Evolutionary conservation across 306 rosid genomes (phyloP).

Genomic region (cucumber (Cucumis sativus)): DNA sequence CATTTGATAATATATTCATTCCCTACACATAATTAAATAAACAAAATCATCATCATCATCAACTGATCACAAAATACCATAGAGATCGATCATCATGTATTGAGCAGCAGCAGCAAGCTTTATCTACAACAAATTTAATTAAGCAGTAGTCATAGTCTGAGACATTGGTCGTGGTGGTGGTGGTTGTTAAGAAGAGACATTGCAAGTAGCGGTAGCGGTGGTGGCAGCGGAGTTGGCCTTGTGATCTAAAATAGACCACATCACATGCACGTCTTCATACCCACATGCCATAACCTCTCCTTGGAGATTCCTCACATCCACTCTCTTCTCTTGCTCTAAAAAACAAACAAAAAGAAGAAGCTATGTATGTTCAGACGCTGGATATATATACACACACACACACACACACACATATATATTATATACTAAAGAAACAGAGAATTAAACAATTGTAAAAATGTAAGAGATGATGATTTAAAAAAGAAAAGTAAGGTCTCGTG

Average conservation of each 20-base stretch:
- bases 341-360: no score
- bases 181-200: constrained; percentile 27
- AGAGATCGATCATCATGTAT: not conserved
- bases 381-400: no score
- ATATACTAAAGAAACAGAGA: no score
- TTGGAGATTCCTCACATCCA: constrained; percentile 43
- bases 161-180: no score
- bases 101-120: not conserved
- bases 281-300: constrained; percentile 96
- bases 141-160: no score
- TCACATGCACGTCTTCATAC: constrained; percentile 90
- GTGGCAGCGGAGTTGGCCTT: constrained; percentile 45
- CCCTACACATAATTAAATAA: constrained; percentile 15
- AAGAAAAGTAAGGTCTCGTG: no score
- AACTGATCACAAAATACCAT: not conserved
- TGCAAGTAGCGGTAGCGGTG: constrained; percentile 12
- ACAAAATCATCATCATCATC: not conserved
- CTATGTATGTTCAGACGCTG: no score
- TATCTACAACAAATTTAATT: constrained; percentile 18
- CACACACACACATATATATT: no score
- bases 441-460: no score
- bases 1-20: constrained; percentile 28
- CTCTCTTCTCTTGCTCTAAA: constrained; percentile 41
- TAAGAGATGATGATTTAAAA: no score
- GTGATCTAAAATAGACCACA: constrained; percentile 85